Evolutionary conservation across 352 stramenopile species (phyloP), one percentile per base, ranked within the genome.

Genomic region (Phytophthora boehmeriae): DNA sequence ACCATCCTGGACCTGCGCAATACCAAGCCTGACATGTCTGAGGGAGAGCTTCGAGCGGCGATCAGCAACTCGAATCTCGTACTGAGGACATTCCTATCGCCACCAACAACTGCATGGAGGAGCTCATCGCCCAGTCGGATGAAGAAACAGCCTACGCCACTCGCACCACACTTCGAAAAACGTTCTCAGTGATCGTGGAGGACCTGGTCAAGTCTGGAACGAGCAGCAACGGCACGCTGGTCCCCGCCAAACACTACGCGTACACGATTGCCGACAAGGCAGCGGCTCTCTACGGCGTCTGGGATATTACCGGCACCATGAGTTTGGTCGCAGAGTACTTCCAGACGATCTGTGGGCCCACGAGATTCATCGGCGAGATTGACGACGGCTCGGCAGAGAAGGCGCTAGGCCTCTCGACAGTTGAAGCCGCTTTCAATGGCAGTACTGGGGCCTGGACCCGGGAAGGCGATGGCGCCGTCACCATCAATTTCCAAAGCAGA

Each of bases 21-120:
- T 48, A 34, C 67, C 6, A 51, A 65, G 42, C 61, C 64, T 10
- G 48, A 22, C 1, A 77, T 77, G 23, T 74, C 62, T 6, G 69
- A 74, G 32, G 61, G 69, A 25, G 48, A 66, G 16, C 72, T 71
- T 8, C 71, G 63, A 23, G 63, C 68, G 35, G 63, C 46, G 5
- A 63, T 70, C 47, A 74, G 71, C 16, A 48, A 68, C 39, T 82
- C 77, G 22, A 59, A 78, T n/a, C 54, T 86, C 17, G 66, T 80
- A 17, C 55, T 86, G 8, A 71, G 79, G 78, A 88, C 10, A 76
- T 88, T 42, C 77, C 80, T 10, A 73, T 56, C 13, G 66, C 75
- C 48, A 78, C 70, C 19, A 78, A 72, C 38, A 72, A 86, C 49
- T 72, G 73, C 5, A 72, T 83, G 47, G 59, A 72, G 28, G 71